Evolutionary conservation across 164 flowering plant species (phyloP).

Genomic region (Warburgia ugandensis): DNA sequence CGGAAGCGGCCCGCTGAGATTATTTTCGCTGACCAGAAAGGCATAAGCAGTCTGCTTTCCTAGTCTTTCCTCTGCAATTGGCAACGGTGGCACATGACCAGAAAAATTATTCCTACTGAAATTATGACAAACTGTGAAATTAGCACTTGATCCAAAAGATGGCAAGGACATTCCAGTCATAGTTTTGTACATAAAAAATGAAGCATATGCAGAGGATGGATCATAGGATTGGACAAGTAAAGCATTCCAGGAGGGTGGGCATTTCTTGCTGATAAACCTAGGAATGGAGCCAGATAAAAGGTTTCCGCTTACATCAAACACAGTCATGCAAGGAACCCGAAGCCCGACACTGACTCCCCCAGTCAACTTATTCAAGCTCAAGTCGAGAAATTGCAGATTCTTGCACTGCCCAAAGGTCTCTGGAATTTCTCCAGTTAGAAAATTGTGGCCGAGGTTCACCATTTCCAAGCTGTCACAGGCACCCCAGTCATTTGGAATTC

Average conservation of each 20-base stretch:
- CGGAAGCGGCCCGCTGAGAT: constrained; percentile 51
- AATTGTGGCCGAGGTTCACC: constrained; percentile 63
- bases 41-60: constrained; percentile 50
- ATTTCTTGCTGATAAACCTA: constrained; percentile 24
- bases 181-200: constrained; percentile 32
- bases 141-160: constrained; percentile 23
- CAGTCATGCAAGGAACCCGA: constrained; percentile 55
- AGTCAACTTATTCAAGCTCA: constrained; percentile 49
- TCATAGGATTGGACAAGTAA: constrained; percentile 3
- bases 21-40: constrained; percentile 54
- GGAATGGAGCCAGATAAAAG: constrained; percentile 58
- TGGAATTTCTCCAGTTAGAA: constrained; percentile 46
- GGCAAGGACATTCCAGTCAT: constrained; percentile 21
- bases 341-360: constrained; percentile 47
- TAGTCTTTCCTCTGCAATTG: constrained; percentile 40
- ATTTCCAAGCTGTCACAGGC: constrained; percentile 63
- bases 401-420: constrained; percentile 36
- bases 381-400: constrained; percentile 52
- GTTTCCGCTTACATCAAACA: constrained; percentile 71
- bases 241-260: constrained; percentile 24
- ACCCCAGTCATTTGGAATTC: constrained; percentile 58
- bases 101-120: constrained; percentile 60
- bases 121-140: constrained; percentile 45
- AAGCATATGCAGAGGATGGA: constrained; percentile 32
- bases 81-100: constrained; percentile 42